Conservation (phyloP, 139 green algal species). For the Chlorella ohadii region DNA sequence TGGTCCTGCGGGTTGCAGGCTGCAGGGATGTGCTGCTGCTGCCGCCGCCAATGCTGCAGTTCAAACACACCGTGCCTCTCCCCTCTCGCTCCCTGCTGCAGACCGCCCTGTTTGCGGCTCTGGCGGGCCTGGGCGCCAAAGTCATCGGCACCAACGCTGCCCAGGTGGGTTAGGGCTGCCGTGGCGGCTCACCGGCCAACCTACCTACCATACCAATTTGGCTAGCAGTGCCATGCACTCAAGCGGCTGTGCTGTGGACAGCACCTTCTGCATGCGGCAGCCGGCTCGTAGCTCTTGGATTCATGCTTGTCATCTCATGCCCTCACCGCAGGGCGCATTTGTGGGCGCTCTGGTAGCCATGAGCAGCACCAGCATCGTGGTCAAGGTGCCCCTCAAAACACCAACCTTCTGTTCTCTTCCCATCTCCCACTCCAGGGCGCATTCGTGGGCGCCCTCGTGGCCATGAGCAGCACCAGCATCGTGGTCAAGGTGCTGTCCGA, state of each 20-base stretch:
- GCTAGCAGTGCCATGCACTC: background rate
- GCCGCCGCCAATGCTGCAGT: background rate
- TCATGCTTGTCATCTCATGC: too few relatives aligned
- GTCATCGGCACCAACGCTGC: slow-evolving; percentile 45
- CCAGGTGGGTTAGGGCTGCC: slow-evolving; percentile 22
- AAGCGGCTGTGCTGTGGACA: too few relatives aligned
- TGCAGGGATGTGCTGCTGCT: background rate
- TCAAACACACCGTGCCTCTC: too few relatives aligned
- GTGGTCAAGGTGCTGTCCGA: slow-evolving; percentile 92
- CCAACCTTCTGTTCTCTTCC: too few relatives aligned
- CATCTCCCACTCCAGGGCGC: too few relatives aligned
- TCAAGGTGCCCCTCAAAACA: too few relatives aligned
- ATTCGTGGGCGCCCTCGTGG: too few relatives aligned
- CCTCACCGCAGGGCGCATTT: slow-evolving; percentile 80
- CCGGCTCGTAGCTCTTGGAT: background rate
- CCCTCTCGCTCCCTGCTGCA: background rate
- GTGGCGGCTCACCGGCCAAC: background rate
- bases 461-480: slow-evolving; percentile 85
- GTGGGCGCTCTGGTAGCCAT: slow-evolving; percentile 91
- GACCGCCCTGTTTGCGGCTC: slow-evolving; percentile 52
- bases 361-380: slow-evolving; percentile 86
- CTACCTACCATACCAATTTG: too few relatives aligned
- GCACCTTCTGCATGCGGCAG: too few relatives aligned
- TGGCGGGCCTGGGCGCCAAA: slow-evolving; percentile 41
- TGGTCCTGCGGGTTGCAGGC: too few relatives aligned